Evolutionary conservation across 2,329 filamentous ascomycete genomes (phyloP).

Genomic region (Pestalotiopsis sp.): DNA sequence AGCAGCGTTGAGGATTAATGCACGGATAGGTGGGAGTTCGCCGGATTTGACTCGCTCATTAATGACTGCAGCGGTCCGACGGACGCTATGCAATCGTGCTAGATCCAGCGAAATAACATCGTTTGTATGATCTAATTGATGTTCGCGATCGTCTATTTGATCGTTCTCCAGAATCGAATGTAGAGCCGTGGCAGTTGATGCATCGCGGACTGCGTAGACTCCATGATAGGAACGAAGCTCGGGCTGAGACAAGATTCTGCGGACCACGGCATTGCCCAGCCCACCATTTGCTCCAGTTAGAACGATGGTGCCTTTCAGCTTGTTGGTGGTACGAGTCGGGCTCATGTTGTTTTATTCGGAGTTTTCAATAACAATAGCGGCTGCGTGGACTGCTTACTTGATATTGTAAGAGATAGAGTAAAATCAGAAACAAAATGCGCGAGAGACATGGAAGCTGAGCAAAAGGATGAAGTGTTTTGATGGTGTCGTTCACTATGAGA

Average conservation of each 20-base stretch:
- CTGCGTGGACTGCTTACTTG: not conserved
- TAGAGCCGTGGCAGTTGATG: conserved; percentile 31
- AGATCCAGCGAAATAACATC: conserved; percentile 31
- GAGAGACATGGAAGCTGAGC: not conserved
- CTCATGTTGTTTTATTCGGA: not conserved
- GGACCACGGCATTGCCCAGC: conserved; percentile 38
- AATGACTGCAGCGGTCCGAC: conserved; percentile 19
- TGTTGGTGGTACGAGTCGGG: not conserved
- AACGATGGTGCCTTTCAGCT: conserved; percentile 32
- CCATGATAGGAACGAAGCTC: conserved; percentile 37
- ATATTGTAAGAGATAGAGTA: not conserved
- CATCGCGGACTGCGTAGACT: conserved; percentile 41
- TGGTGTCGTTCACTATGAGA: not conserved
- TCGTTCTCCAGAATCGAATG: conserved; percentile 17
- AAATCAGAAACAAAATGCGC: not conserved
- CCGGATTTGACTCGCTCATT: conserved; percentile 23
- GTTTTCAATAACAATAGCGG: not conserved
- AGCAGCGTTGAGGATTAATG: conserved; percentile 28
- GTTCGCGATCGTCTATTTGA: conserved; percentile 21
- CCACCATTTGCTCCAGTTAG: conserved; percentile 43
- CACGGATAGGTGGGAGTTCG: conserved; percentile 28
- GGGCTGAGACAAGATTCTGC: conserved; percentile 29
- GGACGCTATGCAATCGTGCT: conserved; percentile 20
- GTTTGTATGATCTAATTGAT: conserved; percentile 30
- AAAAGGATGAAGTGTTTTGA: not conserved